Percentiles rank a stretch among this genome's conserved stretches.
phyloP scores from a whole-genome alignment of 2,329 filamentous ascomycete species.

The Phialophora chinensis region DNA sequence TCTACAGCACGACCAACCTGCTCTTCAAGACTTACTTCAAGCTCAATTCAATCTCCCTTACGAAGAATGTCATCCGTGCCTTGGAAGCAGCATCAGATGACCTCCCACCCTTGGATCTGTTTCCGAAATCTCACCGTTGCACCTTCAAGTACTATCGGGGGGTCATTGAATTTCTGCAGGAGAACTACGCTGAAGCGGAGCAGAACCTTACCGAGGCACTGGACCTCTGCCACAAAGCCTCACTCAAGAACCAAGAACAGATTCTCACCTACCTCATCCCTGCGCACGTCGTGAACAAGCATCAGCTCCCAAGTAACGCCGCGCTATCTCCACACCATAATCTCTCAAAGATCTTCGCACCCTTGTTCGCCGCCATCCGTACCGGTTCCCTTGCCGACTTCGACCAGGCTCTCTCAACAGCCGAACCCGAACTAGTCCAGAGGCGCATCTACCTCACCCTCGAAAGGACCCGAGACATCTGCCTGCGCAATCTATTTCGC shows the following conservation, averaged over 20 bases:
- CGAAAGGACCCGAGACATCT: conserved; percentile 89
- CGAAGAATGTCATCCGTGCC: conserved; percentile 85
- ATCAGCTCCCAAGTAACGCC: conserved; percentile 75
- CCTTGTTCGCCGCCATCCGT: conserved; percentile 79
- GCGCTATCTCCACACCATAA: conserved; percentile 77
- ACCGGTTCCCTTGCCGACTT: conserved; percentile 82
- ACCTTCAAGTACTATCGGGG: conserved; percentile 97
- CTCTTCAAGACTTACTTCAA: conserved; percentile 99
- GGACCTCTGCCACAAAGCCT: conserved; percentile 75
- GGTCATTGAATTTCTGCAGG: conserved; percentile 90
- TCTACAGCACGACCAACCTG: conserved; percentile 92
- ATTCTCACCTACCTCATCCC: conserved; percentile 96
- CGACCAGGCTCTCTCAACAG: conserved; percentile 77
- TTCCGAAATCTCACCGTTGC: conserved; percentile 87
- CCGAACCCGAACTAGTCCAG: conserved; percentile 92
- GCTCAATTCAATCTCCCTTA: conserved; percentile 86
- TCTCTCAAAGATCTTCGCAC: conserved; percentile 77
- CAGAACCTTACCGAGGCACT: conserved; percentile 80
- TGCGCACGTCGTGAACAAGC: conserved; percentile 85
- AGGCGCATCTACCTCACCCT: conserved; percentile 92
- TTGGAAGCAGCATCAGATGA: conserved; percentile 78
- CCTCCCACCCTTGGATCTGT: conserved; percentile 77
- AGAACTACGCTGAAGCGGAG: conserved; percentile 87
- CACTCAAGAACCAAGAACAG: conserved; percentile 79
- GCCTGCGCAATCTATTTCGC: conserved; percentile 85